Base-by-base conservation (phyloP, 2,329 filamentous ascomycete genomes). In the Endocalyx cinctus region DNA sequence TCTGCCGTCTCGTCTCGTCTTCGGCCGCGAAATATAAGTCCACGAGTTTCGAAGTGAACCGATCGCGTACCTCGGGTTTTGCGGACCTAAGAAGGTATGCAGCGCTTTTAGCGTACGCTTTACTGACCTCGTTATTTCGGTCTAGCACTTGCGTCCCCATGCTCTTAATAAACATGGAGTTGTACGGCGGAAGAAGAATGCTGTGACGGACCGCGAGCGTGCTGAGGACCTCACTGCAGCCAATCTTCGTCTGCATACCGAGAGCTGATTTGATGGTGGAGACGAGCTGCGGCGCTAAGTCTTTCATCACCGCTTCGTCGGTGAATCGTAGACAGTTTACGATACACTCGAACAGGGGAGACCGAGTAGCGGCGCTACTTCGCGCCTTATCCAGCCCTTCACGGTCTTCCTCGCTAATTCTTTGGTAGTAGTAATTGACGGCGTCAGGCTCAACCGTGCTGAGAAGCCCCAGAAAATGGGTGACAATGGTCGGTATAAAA, bases 161-260 rank as follows among this genome's bases (percentile, higher is more conserved):
- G 8, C 88, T 57, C 44, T 81, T 82, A 31, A 96, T 67, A 50
- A 96, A 88, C 7, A 73, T 69, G 42, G 85, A 77, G 10, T 86
- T 82, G 50, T 89, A 80, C 0, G 85, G 80, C 23, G 74, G 75
- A 58, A 96, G 86, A 18, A 89, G 68, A 23, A 81, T 72, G 22
- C 76, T 78, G 44, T 90, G 84, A 10, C 87, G 78, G 31, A 89
- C 90, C 31, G 87, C 85, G 6, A 98, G 71, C 1, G 87, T 89
- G 6, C 86, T 84, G 19, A 98, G 70, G 3, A 96, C 81, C 35
- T 87, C 79, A 43, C 84, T 85, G 51, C 88, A 94, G 23, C 88
- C 92, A 29, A 97, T 84, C 64, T 97, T 97, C 0, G 88, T 94
- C 2, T 90, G 90, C 62, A 97, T 80, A 2, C 89, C 90, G 23